A percentile compares a stretch with the other conserved stretches of the same genome.
phyloP scores from a whole-genome alignment of 352 stramenopile species.

The Globisporangium middletonii region DNA sequence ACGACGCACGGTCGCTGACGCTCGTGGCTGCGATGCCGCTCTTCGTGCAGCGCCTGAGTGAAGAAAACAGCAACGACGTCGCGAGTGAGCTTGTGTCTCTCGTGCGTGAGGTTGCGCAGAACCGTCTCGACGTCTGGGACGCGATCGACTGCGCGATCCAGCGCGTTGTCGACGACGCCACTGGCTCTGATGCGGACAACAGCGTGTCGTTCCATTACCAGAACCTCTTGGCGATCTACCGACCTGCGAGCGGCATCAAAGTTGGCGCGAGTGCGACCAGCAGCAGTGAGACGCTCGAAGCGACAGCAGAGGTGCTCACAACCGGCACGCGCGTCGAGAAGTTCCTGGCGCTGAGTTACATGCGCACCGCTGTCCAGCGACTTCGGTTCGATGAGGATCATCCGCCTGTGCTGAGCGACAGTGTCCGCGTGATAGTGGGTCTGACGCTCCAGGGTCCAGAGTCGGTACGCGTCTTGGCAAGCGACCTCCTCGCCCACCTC shows the following conservation, averaged over 20 bases:
- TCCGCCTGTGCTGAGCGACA: neutral
- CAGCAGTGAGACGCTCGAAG: neutral
- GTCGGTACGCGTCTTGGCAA: neutral
- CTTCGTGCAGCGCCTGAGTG: neutral
- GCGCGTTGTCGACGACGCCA: neutral
- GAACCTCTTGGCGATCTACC: neutral
- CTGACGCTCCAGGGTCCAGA: neutral
- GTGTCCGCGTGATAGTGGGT: neutral
- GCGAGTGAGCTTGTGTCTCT: neutral
- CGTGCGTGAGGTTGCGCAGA: neutral
- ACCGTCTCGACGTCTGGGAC: neutral
- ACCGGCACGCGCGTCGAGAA: neutral
- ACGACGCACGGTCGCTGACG: neutral
- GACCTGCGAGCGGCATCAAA: neutral
- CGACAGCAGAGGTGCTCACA: neutral
- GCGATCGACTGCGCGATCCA: neutral
- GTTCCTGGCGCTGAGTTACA: neutral
- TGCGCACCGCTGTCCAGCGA: neutral
- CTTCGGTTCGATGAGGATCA: too few species aligned
- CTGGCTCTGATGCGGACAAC: neutral
- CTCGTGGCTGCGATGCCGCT: neutral
- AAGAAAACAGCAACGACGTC: neutral
- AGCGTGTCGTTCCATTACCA: neutral
- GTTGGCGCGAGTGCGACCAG: conserved; percentile 17
- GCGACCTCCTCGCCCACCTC: neutral